phyloP scores from a whole-genome alignment of 1,284 basidiomycete genomes.

The Irpex lacteus region DNA sequence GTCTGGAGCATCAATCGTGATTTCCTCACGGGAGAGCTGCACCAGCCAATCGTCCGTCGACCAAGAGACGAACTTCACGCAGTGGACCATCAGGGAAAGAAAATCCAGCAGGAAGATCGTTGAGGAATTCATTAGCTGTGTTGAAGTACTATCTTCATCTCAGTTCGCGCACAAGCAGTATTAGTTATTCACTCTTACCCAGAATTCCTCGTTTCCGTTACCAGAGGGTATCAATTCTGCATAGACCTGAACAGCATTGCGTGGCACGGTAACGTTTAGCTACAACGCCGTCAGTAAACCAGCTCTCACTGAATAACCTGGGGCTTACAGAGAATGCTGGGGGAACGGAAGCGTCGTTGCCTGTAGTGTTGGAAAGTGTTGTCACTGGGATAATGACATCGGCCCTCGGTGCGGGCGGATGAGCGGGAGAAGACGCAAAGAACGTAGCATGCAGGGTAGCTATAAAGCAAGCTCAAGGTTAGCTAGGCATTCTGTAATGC shows the following conservation, averaged over 20 bases:
- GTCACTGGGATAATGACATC: slow-evolving; percentile 69
- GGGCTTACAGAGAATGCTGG: slow-evolving; percentile 62
- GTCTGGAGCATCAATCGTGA: neutral
- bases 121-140: slow-evolving; percentile 57
- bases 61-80: slow-evolving; percentile 75
- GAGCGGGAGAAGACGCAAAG: slow-evolving; percentile 52
- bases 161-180: neutral
- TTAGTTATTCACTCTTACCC: slow-evolving; percentile 43
- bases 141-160: slow-evolving; percentile 60
- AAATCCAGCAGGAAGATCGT: slow-evolving; percentile 49
- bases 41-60: slow-evolving; percentile 74
- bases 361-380: slow-evolving; percentile 57
- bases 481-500: neutral
- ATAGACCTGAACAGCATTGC: slow-evolving; percentile 64
- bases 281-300: slow-evolving; percentile 23
- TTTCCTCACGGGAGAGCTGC: slow-evolving; percentile 63
- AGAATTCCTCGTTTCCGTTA: slow-evolving; percentile 74
- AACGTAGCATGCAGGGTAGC: slow-evolving; percentile 70
- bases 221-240: slow-evolving; percentile 75
- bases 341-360: slow-evolving; percentile 70
- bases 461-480: slow-evolving; percentile 24
- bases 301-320: neutral
- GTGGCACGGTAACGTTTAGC: slow-evolving; percentile 68
- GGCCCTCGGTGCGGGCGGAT: slow-evolving; percentile 58
- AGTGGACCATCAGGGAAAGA: slow-evolving; percentile 68